Evolutionary conservation across 2,329 filamentous ascomycete species (phyloP).

Genomic region (Aspergillus sp.): DNA sequence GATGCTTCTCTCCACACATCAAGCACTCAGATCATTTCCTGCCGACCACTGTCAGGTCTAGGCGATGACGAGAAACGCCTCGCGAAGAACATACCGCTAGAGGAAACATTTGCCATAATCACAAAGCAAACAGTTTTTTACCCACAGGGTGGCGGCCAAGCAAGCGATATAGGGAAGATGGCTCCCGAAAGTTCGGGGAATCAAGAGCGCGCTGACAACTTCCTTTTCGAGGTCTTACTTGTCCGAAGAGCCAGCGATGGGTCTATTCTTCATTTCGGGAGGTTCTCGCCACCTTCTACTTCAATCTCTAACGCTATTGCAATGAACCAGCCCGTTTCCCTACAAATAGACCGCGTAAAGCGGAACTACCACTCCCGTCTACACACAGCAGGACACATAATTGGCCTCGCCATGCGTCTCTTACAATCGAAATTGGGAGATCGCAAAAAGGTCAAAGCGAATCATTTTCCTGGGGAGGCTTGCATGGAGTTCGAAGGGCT

Average conservation of each 20-base stretch:
- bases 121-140: conserved; percentile 30
- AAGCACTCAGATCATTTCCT: conserved; percentile 23
- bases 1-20: conserved; percentile 22
- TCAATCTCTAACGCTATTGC: conserved; percentile 5
- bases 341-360: conserved; percentile 24
- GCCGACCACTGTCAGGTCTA: conserved; percentile 20
- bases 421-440: conserved; percentile 19
- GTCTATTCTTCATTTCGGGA: conserved; percentile 27
- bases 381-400: conserved; percentile 32
- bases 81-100: conserved; percentile 17
- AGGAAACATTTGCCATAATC: conserved; percentile 20
- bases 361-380: conserved; percentile 31
- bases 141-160: conserved; percentile 29
- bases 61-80: conserved; percentile 21
- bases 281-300: not conserved
- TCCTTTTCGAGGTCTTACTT: conserved; percentile 23
- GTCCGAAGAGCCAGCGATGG: conserved; percentile 27
- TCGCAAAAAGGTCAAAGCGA: conserved; percentile 30
- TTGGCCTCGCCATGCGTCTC: conserved; percentile 29
- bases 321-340: conserved; percentile 20
- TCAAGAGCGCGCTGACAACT: conserved; percentile 5
- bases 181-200: not conserved
- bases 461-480: conserved; percentile 29
- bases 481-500: conserved; percentile 30
- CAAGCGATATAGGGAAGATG: conserved; percentile 26